Conservation (phyloP, 805 yeast genomes). For the Pichia gijzeniarum region DNA sequence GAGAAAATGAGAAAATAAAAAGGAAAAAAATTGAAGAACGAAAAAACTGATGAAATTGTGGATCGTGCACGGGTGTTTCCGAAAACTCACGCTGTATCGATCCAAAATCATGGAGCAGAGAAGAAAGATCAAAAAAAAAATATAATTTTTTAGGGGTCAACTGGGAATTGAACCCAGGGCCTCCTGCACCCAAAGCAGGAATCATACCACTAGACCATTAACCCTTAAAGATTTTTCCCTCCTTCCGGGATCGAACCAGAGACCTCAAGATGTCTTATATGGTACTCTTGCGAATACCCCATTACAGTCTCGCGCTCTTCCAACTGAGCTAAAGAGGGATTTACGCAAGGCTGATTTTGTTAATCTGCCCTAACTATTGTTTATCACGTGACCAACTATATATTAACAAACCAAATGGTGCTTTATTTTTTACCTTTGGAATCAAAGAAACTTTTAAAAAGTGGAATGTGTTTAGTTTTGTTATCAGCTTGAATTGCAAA, state of each 20-base stretch:
- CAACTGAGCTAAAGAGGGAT: constrained; percentile 19
- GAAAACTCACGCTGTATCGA: no score
- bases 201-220: constrained; percentile 51
- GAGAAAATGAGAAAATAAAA: no score
- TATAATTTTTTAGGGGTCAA: constrained; percentile 22
- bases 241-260: constrained; percentile 14
- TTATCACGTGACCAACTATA: neutral
- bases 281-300: neutral
- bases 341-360: neutral
- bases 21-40: no score
- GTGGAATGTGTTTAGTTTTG: no score
- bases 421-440: no score
- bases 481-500: no score
- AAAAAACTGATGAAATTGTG: no score
- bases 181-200: constrained; percentile 52
- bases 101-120: no score
- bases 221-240: constrained; percentile 13
- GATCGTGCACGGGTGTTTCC: no score
- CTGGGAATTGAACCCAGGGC: constrained; percentile 53
- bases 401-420: no score
- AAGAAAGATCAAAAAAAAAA: no score
- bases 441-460: no score
- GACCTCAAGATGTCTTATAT: constrained; percentile 16
- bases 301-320: constrained; percentile 20
- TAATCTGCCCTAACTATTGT: neutral